phyloP scores from a whole-genome alignment of 306 rosid genomes.

The Casuarina equisetifolia region DNA sequence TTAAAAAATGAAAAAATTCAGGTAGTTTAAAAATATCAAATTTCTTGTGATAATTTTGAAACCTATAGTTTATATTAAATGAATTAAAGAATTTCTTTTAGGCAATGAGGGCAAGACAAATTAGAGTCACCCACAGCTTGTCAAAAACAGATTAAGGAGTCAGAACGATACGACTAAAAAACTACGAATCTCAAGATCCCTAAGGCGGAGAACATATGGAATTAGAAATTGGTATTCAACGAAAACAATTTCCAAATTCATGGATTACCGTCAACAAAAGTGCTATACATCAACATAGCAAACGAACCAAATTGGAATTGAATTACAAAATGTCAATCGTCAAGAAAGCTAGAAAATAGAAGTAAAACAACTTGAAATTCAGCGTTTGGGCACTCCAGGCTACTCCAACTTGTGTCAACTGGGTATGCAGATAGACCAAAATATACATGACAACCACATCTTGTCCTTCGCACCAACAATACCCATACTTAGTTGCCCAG shows the following conservation, averaged over 20 bases:
- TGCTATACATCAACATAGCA: conserved; percentile 29
- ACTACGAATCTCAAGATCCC: no score
- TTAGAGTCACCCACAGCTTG: no score
- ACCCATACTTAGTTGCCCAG: conserved; percentile 50
- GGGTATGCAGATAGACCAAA: conserved; percentile 10
- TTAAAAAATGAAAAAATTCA: no score
- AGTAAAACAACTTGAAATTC: neutral
- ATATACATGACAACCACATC: neutral
- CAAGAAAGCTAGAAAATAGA: neutral
- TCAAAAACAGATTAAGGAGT: no score
- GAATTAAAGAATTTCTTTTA: no score
- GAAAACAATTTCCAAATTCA: neutral
- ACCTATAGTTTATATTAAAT: no score
- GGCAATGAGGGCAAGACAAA: no score
- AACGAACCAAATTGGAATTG: conserved; percentile 7
- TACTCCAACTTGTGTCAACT: conserved; percentile 23
- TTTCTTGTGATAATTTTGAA: no score
- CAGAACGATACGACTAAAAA: no score
- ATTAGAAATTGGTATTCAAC: neutral
- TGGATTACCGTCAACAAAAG: neutral
- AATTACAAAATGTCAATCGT: neutral
- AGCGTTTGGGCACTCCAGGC: conserved; percentile 9
- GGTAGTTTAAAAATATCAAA: no score
- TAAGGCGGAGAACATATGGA: neutral
- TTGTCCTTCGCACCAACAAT: neutral